phyloP scores from a whole-genome alignment of 2,329 filamentous ascomycete genomes.

The Xylariaceae sp. region DNA sequence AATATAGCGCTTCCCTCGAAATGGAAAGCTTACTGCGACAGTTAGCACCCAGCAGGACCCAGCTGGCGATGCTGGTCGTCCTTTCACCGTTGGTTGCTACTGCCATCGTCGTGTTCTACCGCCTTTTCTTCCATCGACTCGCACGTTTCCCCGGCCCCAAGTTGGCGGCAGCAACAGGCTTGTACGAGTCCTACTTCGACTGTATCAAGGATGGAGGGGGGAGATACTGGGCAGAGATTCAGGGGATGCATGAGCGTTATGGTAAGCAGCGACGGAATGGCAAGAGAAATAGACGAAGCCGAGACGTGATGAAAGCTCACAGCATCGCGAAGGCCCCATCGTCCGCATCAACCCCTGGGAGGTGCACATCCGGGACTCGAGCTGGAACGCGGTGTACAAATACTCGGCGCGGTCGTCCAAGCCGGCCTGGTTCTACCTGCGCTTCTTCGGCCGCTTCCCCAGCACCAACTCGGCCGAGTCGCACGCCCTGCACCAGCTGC shows the following conservation, averaged over 20 bases:
- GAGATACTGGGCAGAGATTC: slow-evolving; percentile 16
- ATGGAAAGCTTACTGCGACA: too few species aligned
- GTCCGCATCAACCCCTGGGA: slow-evolving; percentile 16
- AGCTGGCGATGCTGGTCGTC: too few species aligned
- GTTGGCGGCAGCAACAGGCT: slow-evolving; percentile 14
- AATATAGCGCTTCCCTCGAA: too few species aligned
- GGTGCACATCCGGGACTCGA: slow-evolving; percentile 13
- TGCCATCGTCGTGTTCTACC: slow-evolving; percentile 9
- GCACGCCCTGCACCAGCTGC: slow-evolving; percentile 18
- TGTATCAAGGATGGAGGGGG: slow-evolving; percentile 18
- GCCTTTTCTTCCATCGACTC: slow-evolving; percentile 14
- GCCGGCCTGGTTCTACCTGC: slow-evolving; percentile 13
- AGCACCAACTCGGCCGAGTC: slow-evolving; percentile 18
- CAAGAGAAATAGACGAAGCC: neutral
- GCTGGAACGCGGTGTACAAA: slow-evolving; percentile 17
- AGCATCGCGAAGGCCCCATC: slow-evolving; percentile 10
- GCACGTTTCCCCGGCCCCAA: slow-evolving; percentile 13
- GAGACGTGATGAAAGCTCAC: neutral
- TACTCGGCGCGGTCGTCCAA: slow-evolving; percentile 17
- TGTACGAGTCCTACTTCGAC: slow-evolving; percentile 17
- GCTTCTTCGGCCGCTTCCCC: slow-evolving; percentile 18
- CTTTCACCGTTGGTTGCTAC: neutral
- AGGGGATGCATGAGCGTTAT: slow-evolving; percentile 16
- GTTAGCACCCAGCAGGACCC: too few species aligned
- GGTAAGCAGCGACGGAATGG: slow-evolving; percentile 6